Base-by-base conservation (phyloP, 108 stramenopile species). In the Nannochloropsis salina region DNA sequence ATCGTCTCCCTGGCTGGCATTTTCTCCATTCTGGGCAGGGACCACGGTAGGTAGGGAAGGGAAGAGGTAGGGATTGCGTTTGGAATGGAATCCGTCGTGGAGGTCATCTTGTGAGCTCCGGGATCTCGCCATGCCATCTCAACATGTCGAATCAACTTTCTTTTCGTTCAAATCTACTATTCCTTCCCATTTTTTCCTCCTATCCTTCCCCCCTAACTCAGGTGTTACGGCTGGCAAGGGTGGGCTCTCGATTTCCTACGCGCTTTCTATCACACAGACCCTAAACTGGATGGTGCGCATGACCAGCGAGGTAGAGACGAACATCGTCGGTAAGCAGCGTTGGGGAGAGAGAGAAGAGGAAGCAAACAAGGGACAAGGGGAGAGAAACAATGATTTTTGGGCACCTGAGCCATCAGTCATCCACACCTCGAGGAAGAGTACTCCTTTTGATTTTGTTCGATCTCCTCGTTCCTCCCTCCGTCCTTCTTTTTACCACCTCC, bases 281-380 rank as follows among this genome's bases (percentile, higher is more conserved):
- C 90, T 99, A 79, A 96, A 96, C 85, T 99, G 97, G 97, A 93
- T 92, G 80, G 96, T 97, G 20, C 92, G 97, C 80, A 96, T 95
- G 94, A 92, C 93, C 9, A 92, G 93, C 85, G 96, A 99, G 86
- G 84, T 96, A 1, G 98, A 99, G 89, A 95, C 95, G 22, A 91
- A 95, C 82, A 95, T 97, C 94, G 94, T 96, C 9, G 91, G 94
- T 43, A 95, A 96, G 8, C 95, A 97, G 86, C 87, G 97, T 45
- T 85, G 93, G 79, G 91, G 96, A 85, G 94, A 95, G 83, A 92
- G 81, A 47, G 51, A 4, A 4, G 40, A 82, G 31, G 47, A 85
- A 11, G 47, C 44, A 40, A 82, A 45, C 6, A 87, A 90, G 83
- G 85, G 41, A 1, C 42, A 44, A 21, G 80, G 42, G 51, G 41